A percentile compares a stretch with the other conserved stretches of the same genome.
Evolutionary conservation across 148 eudicot species (phyloP).

Genomic region (Rhododendron mucronatum): DNA sequence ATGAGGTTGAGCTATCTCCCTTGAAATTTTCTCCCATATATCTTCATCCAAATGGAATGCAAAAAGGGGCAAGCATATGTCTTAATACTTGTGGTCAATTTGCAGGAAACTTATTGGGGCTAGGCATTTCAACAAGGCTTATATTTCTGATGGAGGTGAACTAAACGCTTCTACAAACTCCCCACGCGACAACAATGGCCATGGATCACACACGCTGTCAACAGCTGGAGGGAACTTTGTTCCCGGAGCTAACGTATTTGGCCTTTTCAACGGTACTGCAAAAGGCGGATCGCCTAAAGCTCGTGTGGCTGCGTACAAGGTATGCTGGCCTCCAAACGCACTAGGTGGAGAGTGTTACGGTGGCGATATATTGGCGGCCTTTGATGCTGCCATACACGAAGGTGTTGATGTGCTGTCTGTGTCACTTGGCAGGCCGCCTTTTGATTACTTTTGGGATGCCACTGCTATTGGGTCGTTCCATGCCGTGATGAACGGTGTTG

Average conservation of each 20-base stretch:
- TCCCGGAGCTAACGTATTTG: conserved; percentile 34
- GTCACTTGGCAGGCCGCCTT: conserved; percentile 42
- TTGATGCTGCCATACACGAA: conserved; percentile 58
- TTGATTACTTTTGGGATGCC: conserved; percentile 32
- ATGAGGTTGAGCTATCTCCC: neutral
- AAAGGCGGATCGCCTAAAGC: conserved; percentile 79
- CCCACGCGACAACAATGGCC: conserved; percentile 56
- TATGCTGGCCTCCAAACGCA: conserved; percentile 39
- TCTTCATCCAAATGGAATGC: neutral
- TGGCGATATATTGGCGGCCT: conserved; percentile 45
- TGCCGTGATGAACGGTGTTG: conserved; percentile 40
- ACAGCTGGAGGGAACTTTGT: conserved; percentile 69
- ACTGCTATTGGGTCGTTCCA: conserved; percentile 57
- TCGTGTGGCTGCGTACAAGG: conserved; percentile 69
- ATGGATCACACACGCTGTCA: conserved; percentile 75
- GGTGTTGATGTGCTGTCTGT: conserved; percentile 60
- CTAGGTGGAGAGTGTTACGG: conserved; percentile 26
- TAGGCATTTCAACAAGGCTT: conserved; percentile 47
- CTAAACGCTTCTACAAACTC: conserved; percentile 8
- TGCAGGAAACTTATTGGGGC: conserved; percentile 75
- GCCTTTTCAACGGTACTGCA: conserved; percentile 43
- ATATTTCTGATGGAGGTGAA: neutral
- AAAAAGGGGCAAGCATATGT: neutral
- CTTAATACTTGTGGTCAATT: neutral
- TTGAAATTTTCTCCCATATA: neutral